phyloP scores from a whole-genome alignment of 2,329 filamentous ascomycete species.

The Diaporthe australafricana region DNA sequence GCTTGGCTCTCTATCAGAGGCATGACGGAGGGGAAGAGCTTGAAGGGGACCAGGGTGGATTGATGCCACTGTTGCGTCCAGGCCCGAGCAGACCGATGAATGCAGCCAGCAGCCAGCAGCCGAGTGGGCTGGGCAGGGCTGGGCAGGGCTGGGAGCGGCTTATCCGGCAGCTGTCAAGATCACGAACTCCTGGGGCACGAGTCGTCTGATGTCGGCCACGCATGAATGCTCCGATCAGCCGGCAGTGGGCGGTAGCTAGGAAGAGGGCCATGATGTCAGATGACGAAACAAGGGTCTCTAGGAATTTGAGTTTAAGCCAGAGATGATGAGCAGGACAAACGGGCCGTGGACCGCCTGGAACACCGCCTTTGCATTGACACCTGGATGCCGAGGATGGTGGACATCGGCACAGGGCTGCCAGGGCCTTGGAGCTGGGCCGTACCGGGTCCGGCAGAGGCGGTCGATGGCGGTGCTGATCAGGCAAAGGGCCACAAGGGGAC shows the following conservation, averaged over 20 bases:
- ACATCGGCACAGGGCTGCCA: constrained; percentile 16
- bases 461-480: constrained; percentile 15
- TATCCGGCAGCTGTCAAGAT: constrained; percentile 16
- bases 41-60: background rate
- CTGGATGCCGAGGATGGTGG: background rate
- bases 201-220: constrained; percentile 19
- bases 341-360: constrained; percentile 22
- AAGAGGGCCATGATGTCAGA: constrained; percentile 13
- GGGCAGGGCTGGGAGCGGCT: background rate
- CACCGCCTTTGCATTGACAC: background rate
- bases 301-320: constrained; percentile 20
- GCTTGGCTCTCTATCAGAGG: background rate
- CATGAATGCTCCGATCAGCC: constrained; percentile 20
- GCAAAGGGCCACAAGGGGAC: background rate
- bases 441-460: constrained; percentile 19
- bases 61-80: background rate
- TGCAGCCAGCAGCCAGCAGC: background rate
- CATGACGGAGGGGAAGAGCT: background rate
- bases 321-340: background rate
- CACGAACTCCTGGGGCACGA: constrained; percentile 16
- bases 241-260: constrained; percentile 1
- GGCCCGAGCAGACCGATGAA: background rate
- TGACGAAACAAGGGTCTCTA: background rate
- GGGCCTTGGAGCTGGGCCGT: background rate
- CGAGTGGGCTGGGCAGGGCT: no score